Percentiles rank a stretch among this genome's conserved stretches.
phyloP scores from a whole-genome alignment of 2,329 filamentous ascomycete genomes.

The Sporothrix dimorphospora region DNA sequence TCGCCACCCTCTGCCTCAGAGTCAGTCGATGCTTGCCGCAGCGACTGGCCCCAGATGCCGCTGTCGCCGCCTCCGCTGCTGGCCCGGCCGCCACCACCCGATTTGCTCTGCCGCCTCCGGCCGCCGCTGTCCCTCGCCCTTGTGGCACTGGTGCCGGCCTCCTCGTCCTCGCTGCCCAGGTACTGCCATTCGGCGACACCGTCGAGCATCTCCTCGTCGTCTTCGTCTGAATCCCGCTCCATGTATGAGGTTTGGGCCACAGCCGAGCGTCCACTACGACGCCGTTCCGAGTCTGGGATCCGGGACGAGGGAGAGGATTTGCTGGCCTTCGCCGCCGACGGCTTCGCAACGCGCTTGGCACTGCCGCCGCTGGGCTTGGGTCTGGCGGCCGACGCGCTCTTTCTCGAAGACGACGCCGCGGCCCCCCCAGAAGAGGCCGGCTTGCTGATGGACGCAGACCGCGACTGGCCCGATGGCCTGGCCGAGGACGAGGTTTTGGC shows the following conservation, averaged over 20 bases:
- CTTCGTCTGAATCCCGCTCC: conserved; percentile 60
- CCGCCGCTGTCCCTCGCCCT: neutral
- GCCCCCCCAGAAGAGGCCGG: conserved; percentile 24
- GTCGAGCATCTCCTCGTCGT: conserved; percentile 64
- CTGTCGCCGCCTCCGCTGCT: conserved; percentile 17
- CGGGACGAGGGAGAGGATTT: conserved; percentile 28
- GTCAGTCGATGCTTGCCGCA: conserved; percentile 29
- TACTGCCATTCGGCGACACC: conserved; percentile 65
- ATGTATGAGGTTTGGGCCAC: conserved; percentile 54
- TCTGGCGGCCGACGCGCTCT: conserved; percentile 27
- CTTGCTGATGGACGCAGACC: conserved; percentile 36
- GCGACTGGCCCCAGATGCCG: conserved; percentile 29
- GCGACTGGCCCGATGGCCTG: conserved; percentile 40
- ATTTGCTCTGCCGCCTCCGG: conserved; percentile 17
- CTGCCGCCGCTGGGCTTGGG: conserved; percentile 8
- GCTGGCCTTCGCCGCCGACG: conserved; percentile 17
- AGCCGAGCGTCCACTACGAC: conserved; percentile 57
- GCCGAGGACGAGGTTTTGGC: conserved; percentile 38
- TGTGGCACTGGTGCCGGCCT: neutral
- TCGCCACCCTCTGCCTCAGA: conserved; percentile 16
- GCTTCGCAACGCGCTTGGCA: conserved; percentile 27
- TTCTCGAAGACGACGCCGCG: conserved; percentile 40
- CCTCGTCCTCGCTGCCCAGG: conserved; percentile 41
- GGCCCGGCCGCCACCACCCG: conserved; percentile 4
- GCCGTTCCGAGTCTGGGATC: conserved; percentile 51